phyloP scores from a whole-genome alignment of 2,329 filamentous ascomycete genomes.

The Tolypocladium album region DNA sequence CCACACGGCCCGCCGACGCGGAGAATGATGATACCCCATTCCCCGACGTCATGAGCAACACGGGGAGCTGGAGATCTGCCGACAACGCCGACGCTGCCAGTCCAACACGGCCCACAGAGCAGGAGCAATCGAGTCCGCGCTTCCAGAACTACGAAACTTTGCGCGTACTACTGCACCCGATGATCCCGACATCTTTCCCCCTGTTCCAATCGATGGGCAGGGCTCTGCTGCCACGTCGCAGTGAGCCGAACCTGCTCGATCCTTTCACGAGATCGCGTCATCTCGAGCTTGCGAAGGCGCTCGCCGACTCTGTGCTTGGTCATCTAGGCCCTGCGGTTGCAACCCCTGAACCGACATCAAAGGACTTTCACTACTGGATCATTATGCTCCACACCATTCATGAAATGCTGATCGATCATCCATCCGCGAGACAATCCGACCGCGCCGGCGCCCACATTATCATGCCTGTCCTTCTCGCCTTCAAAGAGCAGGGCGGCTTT shows the following conservation, averaged over 20 bases:
- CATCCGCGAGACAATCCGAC: conserved; percentile 36
- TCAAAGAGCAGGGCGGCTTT: conserved; percentile 73
- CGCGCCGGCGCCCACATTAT: conserved; percentile 44
- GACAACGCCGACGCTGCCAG: conserved; percentile 10
- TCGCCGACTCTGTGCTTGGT: conserved; percentile 60
- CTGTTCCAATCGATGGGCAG: conserved; percentile 83
- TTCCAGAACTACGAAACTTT: conserved; percentile 69
- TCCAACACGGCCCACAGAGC: conserved; percentile 24
- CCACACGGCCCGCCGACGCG: conserved; percentile 8
- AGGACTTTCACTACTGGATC: conserved; percentile 72
- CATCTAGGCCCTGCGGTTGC: conserved; percentile 46
- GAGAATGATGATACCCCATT: conserved; percentile 19
- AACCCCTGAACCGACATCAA: conserved; percentile 36
- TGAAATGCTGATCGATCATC: conserved; percentile 64
- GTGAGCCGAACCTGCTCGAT: conserved; percentile 45
- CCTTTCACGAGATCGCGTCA: conserved; percentile 43
- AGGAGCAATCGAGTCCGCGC: conserved; percentile 31
- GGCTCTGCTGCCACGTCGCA: conserved; percentile 62
- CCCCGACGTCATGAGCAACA: conserved; percentile 18
- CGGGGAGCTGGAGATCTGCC: conserved; percentile 15
- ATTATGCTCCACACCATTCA: conserved; percentile 69
- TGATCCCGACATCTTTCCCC: conserved; percentile 70
- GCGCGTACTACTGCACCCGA: conserved; percentile 64
- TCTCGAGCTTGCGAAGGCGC: conserved; percentile 46
- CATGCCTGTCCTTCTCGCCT: conserved; percentile 73